phyloP scores from a whole-genome alignment of 352 stramenopile species.

The Globisporangium canariense region DNA sequence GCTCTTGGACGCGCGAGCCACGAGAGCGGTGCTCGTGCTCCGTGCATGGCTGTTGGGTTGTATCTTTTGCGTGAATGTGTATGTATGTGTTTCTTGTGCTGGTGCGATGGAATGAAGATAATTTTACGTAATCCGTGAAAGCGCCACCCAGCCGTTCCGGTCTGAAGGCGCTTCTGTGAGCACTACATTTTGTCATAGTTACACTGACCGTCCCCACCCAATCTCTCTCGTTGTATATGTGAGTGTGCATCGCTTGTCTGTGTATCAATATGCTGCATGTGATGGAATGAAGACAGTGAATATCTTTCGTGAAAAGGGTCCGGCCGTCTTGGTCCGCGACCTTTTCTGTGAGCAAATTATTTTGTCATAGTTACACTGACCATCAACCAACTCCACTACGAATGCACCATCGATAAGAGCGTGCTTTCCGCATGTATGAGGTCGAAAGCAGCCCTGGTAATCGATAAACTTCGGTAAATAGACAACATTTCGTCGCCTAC shows the following conservation, averaged over 20 bases:
- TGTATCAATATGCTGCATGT: not conserved
- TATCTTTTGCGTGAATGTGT: slow-evolving; percentile 3
- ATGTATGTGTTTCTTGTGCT: not conserved
- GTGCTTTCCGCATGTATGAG: not conserved
- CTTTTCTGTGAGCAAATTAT: slow-evolving; percentile 53
- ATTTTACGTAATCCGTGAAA: slow-evolving; percentile 20
- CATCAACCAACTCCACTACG: slow-evolving; percentile 27
- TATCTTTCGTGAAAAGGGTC: slow-evolving; percentile 39
- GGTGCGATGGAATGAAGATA: slow-evolving; percentile 20
- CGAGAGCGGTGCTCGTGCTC: not conserved
- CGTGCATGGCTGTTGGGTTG: not conserved
- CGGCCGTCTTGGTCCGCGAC: slow-evolving; percentile 43
- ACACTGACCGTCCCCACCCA: slow-evolving; percentile 42
- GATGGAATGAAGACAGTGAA: slow-evolving; percentile 57
- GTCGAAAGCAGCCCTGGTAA: not conserved
- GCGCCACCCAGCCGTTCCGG: slow-evolving; percentile 20
- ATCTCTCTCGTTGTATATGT: not conserved
- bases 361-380: slow-evolving; percentile 81
- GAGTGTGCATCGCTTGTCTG: not conserved
- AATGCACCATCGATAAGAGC: not conserved
- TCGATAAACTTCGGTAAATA: too few species aligned
- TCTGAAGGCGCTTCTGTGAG: slow-evolving; percentile 31
- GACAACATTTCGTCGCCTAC: too few species aligned
- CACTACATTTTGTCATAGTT: slow-evolving; percentile 52
- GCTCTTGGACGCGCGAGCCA: not conserved